These are phyloP conservation scores for Lactarius tabidus DNA, from an alignment of 768 basidiomycete species.

Conservation along the genomic window DNA sequence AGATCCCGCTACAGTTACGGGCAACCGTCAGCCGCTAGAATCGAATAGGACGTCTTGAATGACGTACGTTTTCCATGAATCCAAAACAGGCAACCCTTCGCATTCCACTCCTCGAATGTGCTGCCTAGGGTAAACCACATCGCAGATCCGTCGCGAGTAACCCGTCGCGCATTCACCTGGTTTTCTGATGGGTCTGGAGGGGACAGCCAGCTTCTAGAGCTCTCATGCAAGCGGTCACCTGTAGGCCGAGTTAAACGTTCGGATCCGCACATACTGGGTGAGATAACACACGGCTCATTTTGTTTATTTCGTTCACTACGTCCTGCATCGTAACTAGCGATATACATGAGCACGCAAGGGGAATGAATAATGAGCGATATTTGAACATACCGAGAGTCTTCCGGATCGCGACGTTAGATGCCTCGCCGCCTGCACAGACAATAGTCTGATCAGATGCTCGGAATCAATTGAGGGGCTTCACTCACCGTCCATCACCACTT, in stretches of 20 bases:
- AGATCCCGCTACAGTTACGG: neutral
- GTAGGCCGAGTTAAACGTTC: neutral
- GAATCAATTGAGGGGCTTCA: neutral
- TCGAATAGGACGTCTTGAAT: accelerated
- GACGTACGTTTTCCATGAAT: neutral
- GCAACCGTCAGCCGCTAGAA: neutral
- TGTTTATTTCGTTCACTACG: neutral
- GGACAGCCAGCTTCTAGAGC: slow-evolving; percentile 5
- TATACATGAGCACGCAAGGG: neutral
- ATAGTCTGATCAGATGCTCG: neutral
- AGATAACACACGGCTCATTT: neutral
- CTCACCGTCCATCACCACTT: neutral
- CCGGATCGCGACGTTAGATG: neutral
- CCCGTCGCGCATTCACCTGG: neutral
- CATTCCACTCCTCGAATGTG: neutral
- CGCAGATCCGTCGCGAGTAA: neutral
- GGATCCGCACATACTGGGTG: too few species aligned
- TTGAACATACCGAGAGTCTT: neutral
- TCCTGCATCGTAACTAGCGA: neutral
- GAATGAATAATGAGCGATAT: neutral
- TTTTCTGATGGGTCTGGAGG: slow-evolving; percentile 11
- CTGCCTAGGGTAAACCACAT: neutral
- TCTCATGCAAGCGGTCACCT: neutral
- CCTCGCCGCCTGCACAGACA: neutral
- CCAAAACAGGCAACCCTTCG: neutral